These are phyloP conservation scores for Phialophora verrucosa DNA, from an alignment of 2,329 filamentous ascomycete species.

Conservation along the genomic window DNA sequence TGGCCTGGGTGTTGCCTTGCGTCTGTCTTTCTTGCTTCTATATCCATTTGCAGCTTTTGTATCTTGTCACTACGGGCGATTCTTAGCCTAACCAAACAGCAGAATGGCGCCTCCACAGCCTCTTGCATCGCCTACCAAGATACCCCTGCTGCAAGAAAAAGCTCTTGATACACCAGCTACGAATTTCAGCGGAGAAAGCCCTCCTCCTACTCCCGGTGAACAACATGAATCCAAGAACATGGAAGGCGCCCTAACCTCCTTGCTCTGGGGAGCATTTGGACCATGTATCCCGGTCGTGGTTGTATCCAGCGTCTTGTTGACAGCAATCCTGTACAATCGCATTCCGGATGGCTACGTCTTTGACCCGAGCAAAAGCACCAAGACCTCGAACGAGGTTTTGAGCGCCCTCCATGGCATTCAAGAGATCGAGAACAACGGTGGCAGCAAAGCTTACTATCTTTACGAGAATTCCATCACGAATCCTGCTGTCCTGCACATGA, in stretches of 20 bases:
- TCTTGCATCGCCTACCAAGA: constrained; percentile 10
- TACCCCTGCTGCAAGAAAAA: constrained; percentile 18
- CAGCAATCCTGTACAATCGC: constrained; percentile 27
- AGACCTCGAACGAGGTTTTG: constrained; percentile 10
- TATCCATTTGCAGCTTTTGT: background rate
- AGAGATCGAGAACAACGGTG: constrained; percentile 20
- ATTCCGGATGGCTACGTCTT: constrained; percentile 26
- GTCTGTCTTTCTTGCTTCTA: background rate
- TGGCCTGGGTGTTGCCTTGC: background rate
- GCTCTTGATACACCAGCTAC: constrained; percentile 9
- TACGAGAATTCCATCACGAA: constrained; percentile 27
- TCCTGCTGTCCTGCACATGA: constrained; percentile 31
- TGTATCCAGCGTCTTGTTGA: constrained; percentile 26
- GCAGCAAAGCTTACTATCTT: constrained; percentile 29
- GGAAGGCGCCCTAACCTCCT: constrained; percentile 18
- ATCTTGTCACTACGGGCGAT: background rate
- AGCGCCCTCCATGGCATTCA: constrained; percentile 17
- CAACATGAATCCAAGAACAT: constrained; percentile 16
- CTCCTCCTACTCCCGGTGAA: constrained; percentile 12
- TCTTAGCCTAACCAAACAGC: background rate
- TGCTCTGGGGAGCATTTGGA: constrained; percentile 30
- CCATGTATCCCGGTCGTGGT: constrained; percentile 31
- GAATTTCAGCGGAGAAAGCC: constrained; percentile 5
- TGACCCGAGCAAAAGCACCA: constrained; percentile 7
- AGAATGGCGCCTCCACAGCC: constrained; percentile 10